Percentiles rank a stretch among this genome's conserved stretches.
phyloP scores from a whole-genome alignment of 2,329 filamentous ascomycete species.

The Exophiala alcalophila region DNA sequence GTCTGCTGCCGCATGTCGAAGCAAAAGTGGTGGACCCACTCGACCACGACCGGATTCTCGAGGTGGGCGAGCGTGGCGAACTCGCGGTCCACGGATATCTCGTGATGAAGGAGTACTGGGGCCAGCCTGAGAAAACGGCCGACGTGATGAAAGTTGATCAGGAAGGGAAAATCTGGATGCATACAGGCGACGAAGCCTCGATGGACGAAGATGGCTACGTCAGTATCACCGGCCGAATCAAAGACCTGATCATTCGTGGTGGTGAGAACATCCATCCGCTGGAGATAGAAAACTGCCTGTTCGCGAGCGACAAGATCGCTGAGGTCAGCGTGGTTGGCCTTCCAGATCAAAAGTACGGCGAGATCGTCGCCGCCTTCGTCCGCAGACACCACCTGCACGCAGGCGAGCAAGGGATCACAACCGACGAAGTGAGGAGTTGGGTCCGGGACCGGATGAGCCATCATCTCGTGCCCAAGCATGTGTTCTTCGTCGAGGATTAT shows the following conservation, averaged over 20 bases:
- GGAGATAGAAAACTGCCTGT: slow-evolving; percentile 85
- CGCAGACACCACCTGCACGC: slow-evolving; percentile 43
- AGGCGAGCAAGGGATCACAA: slow-evolving; percentile 51
- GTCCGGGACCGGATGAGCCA: slow-evolving; percentile 68
- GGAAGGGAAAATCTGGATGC: slow-evolving; percentile 71
- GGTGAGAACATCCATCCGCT: slow-evolving; percentile 96
- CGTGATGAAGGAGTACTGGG: slow-evolving; percentile 89
- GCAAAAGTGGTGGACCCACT: slow-evolving; percentile 72
- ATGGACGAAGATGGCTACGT: slow-evolving; percentile 78
- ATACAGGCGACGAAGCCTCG: slow-evolving; percentile 83
- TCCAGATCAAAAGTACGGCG: slow-evolving; percentile 77
- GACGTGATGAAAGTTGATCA: slow-evolving; percentile 56
- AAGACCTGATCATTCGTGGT: slow-evolving; percentile 91
- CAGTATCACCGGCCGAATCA: slow-evolving; percentile 63
- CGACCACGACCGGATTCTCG: slow-evolving; percentile 63
- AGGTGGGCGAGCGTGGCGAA: slow-evolving; percentile 69
- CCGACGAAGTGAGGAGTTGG: slow-evolving; percentile 66
- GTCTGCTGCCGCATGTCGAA: slow-evolving; percentile 76
- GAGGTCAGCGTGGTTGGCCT: slow-evolving; percentile 83
- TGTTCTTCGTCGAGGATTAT: slow-evolving; percentile 84
- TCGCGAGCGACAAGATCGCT: slow-evolving; percentile 65
- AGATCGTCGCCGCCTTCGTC: slow-evolving; percentile 82
- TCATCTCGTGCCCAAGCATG: slow-evolving; percentile 75
- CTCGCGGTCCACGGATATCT: slow-evolving; percentile 80
- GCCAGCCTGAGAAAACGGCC: slow-evolving; percentile 64